Base-by-base conservation (phyloP, 2,329 filamentous ascomycete genomes). In the Fusarium vanettenii region DNA sequence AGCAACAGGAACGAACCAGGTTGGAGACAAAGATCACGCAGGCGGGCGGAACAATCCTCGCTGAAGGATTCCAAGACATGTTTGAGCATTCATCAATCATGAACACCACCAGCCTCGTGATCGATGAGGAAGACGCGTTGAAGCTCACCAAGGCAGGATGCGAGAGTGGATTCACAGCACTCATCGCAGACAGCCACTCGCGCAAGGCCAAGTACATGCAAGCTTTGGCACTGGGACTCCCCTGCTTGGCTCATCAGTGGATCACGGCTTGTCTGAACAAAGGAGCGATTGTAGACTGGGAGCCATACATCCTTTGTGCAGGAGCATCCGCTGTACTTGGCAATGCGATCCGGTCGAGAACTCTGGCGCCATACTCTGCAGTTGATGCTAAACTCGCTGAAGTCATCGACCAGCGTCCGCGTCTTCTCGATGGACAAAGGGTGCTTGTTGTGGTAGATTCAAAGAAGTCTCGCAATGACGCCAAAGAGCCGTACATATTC, bases 131-230 rank as follows among this genome's bases (percentile, higher is more conserved):
- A 50, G 80, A 74, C 27, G 72, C 64, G 16, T 62, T 97, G 20
- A 85, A 82, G 1, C 86, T 97, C 1, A 90, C 85, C 2, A 74
- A 85, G 13, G 81, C 85, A 25, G 89, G 89, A 25, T 79, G 85
- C 39, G 84, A 88, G 2, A 85, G 92, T 1, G 92, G 94, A 0
- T 98, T 99, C 79, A 91, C 94, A 0, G 95, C 95, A 5, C 85
- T 98, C 16, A 94, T 99, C 69, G 93, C 95, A 0, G 94, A 98
- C 79, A 90, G 91, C 6, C 93, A 98, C 81, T 97, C 94, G 8
- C 91, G 96, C 56, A 95, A 95, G 72, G 90, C 92, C 60, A 99
- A 98, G 81, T 98, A 97, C 82, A 94, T 98, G 88, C 95, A 98
- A 84, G 97, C 97, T 0, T 89, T 99, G 3, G 95, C 97, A 0